These are phyloP conservation scores for Macrolepiota albuminosa DNA, from an alignment of 768 basidiomycete species.

Conservation along the genomic window DNA sequence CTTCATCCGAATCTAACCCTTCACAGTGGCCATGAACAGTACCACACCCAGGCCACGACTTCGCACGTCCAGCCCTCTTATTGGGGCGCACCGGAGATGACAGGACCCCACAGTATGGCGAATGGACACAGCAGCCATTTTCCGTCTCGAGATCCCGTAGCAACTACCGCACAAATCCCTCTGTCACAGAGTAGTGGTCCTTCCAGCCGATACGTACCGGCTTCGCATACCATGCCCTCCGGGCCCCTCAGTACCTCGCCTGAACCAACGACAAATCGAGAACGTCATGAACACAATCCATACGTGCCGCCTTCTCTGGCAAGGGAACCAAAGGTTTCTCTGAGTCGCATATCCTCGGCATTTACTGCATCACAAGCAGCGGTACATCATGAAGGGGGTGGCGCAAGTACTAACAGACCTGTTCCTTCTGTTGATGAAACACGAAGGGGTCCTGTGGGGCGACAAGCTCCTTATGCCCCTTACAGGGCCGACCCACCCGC, in stretches of 20 bases:
- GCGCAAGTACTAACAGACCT: background rate
- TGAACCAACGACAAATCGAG: constrained; percentile 1
- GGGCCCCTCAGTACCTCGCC: background rate
- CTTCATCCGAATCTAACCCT: constrained; percentile 15
- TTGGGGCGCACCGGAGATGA: constrained; percentile 1
- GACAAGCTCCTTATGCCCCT: constrained; percentile 1
- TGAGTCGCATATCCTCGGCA: constrained; percentile 5
- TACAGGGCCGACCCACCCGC: background rate
- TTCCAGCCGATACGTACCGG: constrained; percentile 16
- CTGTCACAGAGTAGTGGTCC: constrained; percentile 12
- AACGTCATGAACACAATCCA: constrained; percentile 6
- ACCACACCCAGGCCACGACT: constrained; percentile 5
- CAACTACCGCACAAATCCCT: constrained; percentile 9
- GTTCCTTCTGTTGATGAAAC: background rate
- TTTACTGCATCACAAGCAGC: background rate
- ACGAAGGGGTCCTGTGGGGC: background rate
- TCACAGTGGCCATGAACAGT: constrained; percentile 18
- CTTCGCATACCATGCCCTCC: constrained; percentile 16
- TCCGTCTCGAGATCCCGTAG: constrained; percentile 1
- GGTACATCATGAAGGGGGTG: constrained; percentile 1
- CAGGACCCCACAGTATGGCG: background rate
- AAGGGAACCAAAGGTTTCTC: constrained; percentile 11
- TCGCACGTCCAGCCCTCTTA: constrained; percentile 4
- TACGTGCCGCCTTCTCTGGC: constrained; percentile 2
- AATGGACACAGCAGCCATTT: constrained; percentile 1